Evolutionary conservation across 2,329 filamentous ascomycete genomes (phyloP), one percentile per base, ranked within the genome.

Genomic region (Lasiodiplodia gonubiensis): DNA sequence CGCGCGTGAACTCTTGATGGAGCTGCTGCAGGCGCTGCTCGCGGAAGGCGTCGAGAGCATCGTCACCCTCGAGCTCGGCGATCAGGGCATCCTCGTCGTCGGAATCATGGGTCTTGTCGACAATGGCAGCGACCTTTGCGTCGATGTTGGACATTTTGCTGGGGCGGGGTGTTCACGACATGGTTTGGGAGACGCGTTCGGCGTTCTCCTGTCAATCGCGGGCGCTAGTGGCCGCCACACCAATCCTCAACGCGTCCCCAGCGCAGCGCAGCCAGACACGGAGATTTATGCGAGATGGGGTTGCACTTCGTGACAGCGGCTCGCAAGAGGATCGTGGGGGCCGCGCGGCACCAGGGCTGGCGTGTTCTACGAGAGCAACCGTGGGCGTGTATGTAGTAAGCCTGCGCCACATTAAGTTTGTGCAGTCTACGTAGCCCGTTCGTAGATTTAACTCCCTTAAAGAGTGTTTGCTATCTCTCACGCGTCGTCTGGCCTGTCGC

Each of bases 41-140:
- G 67, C 86, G 85, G 74, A 88, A 86, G 65, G 80, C 79, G 70
- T 85, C 82, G 37, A 88, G 73, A 35, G 80, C 77, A 73, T 88
- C 84, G 68, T 87, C 84, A 52, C 73, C 71, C 73, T 85, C 83
- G n/a, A 89, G 83, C 66, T 84, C 82, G 42, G 85, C 85, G 70
- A 89, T 86, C 66, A 90, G 82, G 54, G 85, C 86, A 72, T 89
- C 88, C 74, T 88, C 85, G 74, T 87, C 84, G 69, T 87, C 86
- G 5, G 81, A 82, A 70, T 85, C 83, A 42, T 76, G 75, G 68
- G 80, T 73, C 60, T 72, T 71, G 74, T 85, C 85, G 35, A 87
- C 79, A 25, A 86, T 73, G 33, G 77, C 77, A 53, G 85, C 84
- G 39, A 86, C 85, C 69, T 82, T 81, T 53, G 82, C 72, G 73